phyloP scores from a whole-genome alignment of 164 flowering plant species.

The Aristolochia californica region DNA sequence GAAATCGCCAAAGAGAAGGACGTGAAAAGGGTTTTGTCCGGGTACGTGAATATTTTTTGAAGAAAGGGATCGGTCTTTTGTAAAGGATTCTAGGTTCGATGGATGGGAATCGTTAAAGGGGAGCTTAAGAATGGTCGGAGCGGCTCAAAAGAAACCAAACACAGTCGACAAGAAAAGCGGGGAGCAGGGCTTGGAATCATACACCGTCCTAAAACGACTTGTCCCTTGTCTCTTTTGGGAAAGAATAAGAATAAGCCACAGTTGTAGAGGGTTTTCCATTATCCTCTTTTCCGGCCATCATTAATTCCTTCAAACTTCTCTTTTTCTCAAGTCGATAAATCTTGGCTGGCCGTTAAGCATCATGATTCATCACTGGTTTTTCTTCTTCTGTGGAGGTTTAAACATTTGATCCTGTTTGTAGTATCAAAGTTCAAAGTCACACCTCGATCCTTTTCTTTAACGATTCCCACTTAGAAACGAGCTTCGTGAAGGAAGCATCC shows the following conservation, averaged over 20 bases:
- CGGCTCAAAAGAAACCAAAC: conserved; percentile 5
- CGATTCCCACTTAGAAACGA: too few relatives aligned
- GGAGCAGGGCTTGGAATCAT: conserved; percentile 7
- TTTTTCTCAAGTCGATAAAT: too few relatives aligned
- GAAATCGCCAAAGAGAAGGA: background rate
- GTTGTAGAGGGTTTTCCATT: background rate
- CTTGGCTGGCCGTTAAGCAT: too few relatives aligned
- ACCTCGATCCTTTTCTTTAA: too few relatives aligned
- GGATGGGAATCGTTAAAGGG: background rate
- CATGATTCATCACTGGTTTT: too few relatives aligned
- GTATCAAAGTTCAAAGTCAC: too few relatives aligned
- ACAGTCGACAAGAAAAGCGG: conserved; percentile 8
- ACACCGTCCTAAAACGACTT: conserved; percentile 1
- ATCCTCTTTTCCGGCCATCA: background rate
- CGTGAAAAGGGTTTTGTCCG: background rate
- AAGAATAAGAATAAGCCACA: background rate
- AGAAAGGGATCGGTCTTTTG: background rate
- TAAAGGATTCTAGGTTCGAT: background rate
- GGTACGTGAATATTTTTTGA: background rate
- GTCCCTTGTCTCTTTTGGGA: conserved; percentile 8
- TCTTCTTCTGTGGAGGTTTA: too few relatives aligned
- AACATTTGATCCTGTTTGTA: too few relatives aligned
- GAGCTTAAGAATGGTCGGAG: conserved; percentile 3
- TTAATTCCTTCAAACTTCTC: too few relatives aligned
- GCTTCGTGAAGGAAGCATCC: too few relatives aligned